phyloP scores from a whole-genome alignment of 805 yeast genomes.

The Grigorovia jiainica region DNA sequence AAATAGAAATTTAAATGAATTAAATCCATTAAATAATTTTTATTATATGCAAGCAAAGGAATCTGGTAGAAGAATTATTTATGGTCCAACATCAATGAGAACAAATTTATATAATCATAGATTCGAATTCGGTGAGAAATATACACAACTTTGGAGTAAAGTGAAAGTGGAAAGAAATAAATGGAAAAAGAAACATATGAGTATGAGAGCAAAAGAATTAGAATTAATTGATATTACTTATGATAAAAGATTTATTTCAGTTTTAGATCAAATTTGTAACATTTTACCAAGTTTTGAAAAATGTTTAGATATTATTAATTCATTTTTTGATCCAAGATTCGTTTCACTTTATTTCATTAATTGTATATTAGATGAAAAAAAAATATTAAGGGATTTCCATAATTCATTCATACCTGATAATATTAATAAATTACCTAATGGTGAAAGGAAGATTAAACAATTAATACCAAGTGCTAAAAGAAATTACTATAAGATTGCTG shows the following conservation, averaged over 20 bases:
- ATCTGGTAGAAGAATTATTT: slow-evolving; percentile 17
- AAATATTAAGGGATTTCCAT: slow-evolving; percentile 16
- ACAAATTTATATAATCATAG: slow-evolving; percentile 10
- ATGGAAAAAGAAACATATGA: slow-evolving; percentile 12
- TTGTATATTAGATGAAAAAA: slow-evolving; percentile 12
- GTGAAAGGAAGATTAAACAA: slow-evolving; percentile 6
- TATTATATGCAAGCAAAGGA: slow-evolving; percentile 12
- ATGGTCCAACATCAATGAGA: slow-evolving; percentile 26
- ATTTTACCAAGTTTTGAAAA: slow-evolving; percentile 17
- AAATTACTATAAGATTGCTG: slow-evolving; percentile 23
- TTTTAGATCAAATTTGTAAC: slow-evolving; percentile 1
- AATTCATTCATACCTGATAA: slow-evolving; percentile 8
- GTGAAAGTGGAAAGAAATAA: slow-evolving; percentile 19
- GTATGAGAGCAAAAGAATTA: slow-evolving; percentile 14
- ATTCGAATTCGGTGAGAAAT: slow-evolving; percentile 13
- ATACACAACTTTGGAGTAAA: slow-evolving; percentile 17
- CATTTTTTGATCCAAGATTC: slow-evolving; percentile 11
- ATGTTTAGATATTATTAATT: slow-evolving; percentile 6
- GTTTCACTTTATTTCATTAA: slow-evolving; percentile 9
- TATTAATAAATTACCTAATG: slow-evolving; percentile 3
- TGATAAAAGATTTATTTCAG: not conserved
- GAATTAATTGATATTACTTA: slow-evolving; percentile 6
- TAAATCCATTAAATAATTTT: slow-evolving; percentile 10
- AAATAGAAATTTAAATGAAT: not conserved
- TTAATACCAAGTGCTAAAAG: slow-evolving; percentile 10